phyloP scores from a whole-genome alignment of 2,329 filamentous ascomycete species.

The Rosellinia necatrix region DNA sequence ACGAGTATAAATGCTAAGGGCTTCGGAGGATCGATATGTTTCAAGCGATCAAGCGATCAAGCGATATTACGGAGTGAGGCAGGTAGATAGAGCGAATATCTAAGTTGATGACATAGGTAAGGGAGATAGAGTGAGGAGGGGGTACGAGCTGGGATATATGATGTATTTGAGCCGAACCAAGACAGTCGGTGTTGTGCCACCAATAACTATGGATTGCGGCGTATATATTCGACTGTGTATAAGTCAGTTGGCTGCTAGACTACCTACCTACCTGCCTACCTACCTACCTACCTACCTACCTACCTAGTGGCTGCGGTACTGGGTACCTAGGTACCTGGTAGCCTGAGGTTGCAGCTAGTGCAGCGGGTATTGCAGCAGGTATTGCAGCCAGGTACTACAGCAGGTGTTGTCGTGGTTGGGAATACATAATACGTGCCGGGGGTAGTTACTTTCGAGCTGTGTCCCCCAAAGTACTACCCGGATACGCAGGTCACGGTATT shows the following conservation, averaged over 20 bases:
- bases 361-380: too few species aligned
- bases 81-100: background rate
- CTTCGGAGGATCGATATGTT: background rate
- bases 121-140: too few species aligned
- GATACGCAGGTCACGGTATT: too few species aligned
- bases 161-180: constrained; percentile 8
- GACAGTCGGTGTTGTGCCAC: constrained; percentile 16
- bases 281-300: background rate
- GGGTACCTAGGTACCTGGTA: background rate
- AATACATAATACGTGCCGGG: too few species aligned
- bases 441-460: too few species aligned
- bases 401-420: too few species aligned
- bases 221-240: background rate
- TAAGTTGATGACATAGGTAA: too few species aligned
- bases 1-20: background rate
- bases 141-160: constrained; percentile 16
- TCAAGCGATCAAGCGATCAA: background rate
- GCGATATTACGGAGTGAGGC: background rate
- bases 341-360: too few species aligned
- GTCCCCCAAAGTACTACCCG: too few species aligned
- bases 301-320: background rate
- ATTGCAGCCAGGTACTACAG: too few species aligned
- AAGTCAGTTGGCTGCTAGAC: background rate
- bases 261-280: background rate
- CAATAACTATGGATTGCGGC: background rate